Base-by-base conservation (phyloP, 495 filamentous ascomycete genomes). In the Tirmania nivea region DNA sequence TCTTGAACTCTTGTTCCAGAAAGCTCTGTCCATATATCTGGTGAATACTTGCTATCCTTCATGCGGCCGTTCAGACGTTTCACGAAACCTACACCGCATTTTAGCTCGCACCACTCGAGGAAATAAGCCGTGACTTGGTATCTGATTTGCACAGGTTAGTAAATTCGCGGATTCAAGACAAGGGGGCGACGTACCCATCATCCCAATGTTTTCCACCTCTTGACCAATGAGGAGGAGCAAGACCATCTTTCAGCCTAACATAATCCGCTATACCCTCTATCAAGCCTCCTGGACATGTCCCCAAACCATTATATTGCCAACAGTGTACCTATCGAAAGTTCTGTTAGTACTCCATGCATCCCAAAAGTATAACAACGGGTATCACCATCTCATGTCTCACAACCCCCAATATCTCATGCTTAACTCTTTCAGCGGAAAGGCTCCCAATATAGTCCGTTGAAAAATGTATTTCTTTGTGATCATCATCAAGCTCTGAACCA, bases 401-500 rank as follows among this genome's bases (percentile, higher is more conserved):
- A 2, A 97, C 86, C 39, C 90, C 90, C 10, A 72, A 67, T 54
- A 96, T 78, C 68, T 97, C 90, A 35, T 74, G 60, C 10, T 64
- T 57, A 10, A 65, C 9, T n/a, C 65, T 49, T 12, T 65, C 65
- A 11, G 70, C 70, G 2, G 70, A 67, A 54, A 69, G 65, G 53
- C 67, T 63, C 35, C 63, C 57, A 60, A 96, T 79, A 68, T 94
- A 94, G 52, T 75, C 68, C 10, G 86, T 76, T 5, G 77, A 83
- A 69, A 95, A 74, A 68, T 94, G 86, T 54, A 97, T 94, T 62
- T 94, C 86, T 63, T 97, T 96, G 70, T 95, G 86, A 63, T 92
- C 84, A 47, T 75, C 55, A 67, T 95, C 89, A 8, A 94, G 73
- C 37, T 87, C 83, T 12, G 69, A 76, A 56, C 88, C 85, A 0